Evolutionary conservation across 805 yeast species (phyloP).

Genomic region (Yamadazyma takamatsuzukensis): DNA sequence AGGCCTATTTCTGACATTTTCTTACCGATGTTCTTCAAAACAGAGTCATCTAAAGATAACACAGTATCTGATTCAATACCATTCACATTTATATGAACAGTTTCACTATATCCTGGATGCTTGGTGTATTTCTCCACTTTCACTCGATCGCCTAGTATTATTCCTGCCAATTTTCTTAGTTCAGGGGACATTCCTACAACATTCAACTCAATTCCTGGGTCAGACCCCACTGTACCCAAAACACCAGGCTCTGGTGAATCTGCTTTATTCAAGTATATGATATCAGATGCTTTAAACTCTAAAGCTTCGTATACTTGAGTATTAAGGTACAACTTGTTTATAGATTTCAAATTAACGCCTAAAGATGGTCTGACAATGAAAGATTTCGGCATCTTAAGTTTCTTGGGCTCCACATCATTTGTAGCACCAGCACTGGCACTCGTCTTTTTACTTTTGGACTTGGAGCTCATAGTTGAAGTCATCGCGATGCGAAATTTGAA

Average conservation of each 20-base stretch:
- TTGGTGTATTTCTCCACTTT: conserved; percentile 41
- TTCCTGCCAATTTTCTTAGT: conserved; percentile 30
- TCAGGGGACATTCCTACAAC: conserved; percentile 24
- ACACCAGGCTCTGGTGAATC: conserved; percentile 46
- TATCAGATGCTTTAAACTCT: conserved; percentile 43
- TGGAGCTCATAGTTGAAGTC: conserved; percentile 10
- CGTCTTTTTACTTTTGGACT: conserved; percentile 4
- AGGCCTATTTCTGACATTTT: conserved; percentile 54
- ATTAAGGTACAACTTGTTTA: conserved; percentile 38
- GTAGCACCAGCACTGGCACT: conserved; percentile 1
- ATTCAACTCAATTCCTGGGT: conserved; percentile 27
- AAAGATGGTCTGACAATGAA: conserved; percentile 38
- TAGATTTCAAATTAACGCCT: conserved; percentile 18
- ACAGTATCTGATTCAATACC: conserved; percentile 15
- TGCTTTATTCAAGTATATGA: conserved; percentile 40
- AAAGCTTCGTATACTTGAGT: conserved; percentile 44
- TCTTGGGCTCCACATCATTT: conserved; percentile 20
- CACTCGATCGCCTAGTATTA: conserved; percentile 48
- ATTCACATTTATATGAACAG: conserved; percentile 3
- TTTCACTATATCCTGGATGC: conserved; percentile 45
- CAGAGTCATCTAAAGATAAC: too few species aligned
- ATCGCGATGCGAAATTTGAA: conserved; percentile 2
- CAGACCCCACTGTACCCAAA: conserved; percentile 39
- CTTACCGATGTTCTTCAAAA: conserved; percentile 34
- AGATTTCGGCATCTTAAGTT: conserved; percentile 36